These are phyloP conservation scores for Gomphus bonarii DNA, from an alignment of 1,284 basidiomycete species.

Conservation along the genomic window DNA sequence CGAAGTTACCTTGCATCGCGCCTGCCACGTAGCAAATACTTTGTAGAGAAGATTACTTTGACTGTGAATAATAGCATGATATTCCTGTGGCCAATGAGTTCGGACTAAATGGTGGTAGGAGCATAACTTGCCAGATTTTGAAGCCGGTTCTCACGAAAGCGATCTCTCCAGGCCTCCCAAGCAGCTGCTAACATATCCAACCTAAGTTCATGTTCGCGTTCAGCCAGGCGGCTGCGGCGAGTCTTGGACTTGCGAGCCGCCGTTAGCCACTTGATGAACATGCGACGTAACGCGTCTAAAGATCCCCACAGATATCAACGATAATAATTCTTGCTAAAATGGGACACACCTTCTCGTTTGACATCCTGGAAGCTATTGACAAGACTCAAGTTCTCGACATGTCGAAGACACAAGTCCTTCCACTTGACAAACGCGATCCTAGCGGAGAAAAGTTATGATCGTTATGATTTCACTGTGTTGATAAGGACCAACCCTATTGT, in stretches of 20 bases:
- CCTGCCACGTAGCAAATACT: conserved; percentile 62
- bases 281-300: conserved; percentile 52
- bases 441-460: conserved; percentile 8
- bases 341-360: conserved; percentile 53
- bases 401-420: conserved; percentile 48
- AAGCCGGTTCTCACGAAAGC: conserved; percentile 49
- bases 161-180: conserved; percentile 73
- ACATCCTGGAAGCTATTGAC: conserved; percentile 72
- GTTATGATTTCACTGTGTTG: neutral
- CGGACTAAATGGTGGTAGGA: neutral
- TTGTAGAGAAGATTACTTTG: conserved; percentile 51
- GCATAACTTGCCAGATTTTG: conserved; percentile 45
- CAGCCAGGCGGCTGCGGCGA: conserved; percentile 43
- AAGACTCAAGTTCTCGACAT: conserved; percentile 60
- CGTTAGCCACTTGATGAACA: conserved; percentile 62
- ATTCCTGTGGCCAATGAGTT: conserved; percentile 37
- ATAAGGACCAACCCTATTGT: conserved; percentile 34
- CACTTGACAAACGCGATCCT: conserved; percentile 50
- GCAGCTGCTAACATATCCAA: conserved; percentile 35
- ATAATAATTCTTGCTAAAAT: neutral
- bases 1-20: conserved; percentile 48
- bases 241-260: conserved; percentile 46
- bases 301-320: neutral
- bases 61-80: conserved; percentile 43
- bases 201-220: conserved; percentile 54